phyloP scores from a whole-genome alignment of 2,329 filamentous ascomycete species.

The Claviceps maximensis region DNA sequence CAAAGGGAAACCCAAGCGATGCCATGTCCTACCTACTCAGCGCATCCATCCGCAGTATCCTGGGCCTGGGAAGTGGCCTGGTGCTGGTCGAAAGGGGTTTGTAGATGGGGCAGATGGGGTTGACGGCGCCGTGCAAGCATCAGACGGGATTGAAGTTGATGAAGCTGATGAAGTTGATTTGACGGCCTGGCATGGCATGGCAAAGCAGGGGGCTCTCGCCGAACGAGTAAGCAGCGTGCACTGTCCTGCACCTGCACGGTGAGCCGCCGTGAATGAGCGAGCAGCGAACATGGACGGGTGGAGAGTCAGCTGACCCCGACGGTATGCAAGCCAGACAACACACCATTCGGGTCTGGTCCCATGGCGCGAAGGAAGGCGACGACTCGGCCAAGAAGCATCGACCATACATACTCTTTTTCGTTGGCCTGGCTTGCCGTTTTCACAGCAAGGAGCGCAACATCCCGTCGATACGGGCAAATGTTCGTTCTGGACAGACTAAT shows the following conservation, averaged over 20 bases:
- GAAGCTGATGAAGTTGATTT: no score
- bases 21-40: no score
- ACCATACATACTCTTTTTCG: background rate
- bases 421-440: background rate
- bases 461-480: background rate
- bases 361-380: background rate
- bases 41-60: no score
- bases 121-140: no score
- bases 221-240: no score
- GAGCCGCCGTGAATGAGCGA: background rate
- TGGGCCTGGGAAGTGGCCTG: no score
- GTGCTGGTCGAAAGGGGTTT: no score
- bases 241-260: background rate
- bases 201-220: no score
- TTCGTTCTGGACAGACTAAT: background rate
- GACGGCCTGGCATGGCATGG: no score
- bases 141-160: no score
- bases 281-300: background rate
- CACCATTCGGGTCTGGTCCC: background rate
- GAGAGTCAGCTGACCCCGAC: background rate
- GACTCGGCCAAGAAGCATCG: background rate
- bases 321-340: background rate
- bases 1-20: no score
- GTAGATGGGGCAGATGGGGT: no score
- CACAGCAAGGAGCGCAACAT: background rate